Percentiles rank a stretch among this genome's conserved stretches.
phyloP scores from a whole-genome alignment of 75 land plant genomes.

The Ceratopteris richardii region DNA sequence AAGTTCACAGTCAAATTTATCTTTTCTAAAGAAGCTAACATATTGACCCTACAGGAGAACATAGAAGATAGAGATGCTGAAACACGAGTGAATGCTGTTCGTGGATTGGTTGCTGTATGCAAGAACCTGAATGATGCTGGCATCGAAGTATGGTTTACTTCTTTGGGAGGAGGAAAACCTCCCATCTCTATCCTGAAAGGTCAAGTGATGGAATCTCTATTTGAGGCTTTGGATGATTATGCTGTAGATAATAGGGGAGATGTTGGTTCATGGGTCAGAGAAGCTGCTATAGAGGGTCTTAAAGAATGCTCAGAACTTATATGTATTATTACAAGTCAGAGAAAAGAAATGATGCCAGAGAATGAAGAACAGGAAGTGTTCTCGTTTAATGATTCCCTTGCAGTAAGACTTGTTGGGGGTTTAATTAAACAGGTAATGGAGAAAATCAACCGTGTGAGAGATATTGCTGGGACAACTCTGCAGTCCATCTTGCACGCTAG shows the following conservation, averaged over 20 bases:
- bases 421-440: slow-evolving; percentile 87
- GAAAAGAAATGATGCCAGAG: not conserved
- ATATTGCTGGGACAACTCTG: slow-evolving; percentile 68
- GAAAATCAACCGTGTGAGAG: slow-evolving; percentile 89
- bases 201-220: slow-evolving; percentile 58
- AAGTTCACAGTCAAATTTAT: no score
- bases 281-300: slow-evolving; percentile 86
- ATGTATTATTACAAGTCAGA: slow-evolving; percentile 22
- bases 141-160: slow-evolving; percentile 2
- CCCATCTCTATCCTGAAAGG: slow-evolving; percentile 41
- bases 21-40: no score
- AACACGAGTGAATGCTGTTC: slow-evolving; percentile 93
- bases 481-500: slow-evolving; percentile 53
- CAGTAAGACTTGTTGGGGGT: slow-evolving; percentile 54
- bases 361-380: not conserved
- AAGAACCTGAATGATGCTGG: slow-evolving; percentile 44
- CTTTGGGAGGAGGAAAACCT: slow-evolving; percentile 14
- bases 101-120: slow-evolving; percentile 65
- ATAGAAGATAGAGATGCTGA: slow-evolving; percentile 92
- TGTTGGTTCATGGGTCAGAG: slow-evolving; percentile 99
- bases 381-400: slow-evolving; percentile 41
- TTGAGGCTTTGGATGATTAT: slow-evolving; percentile 90
- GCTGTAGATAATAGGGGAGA: slow-evolving; percentile 97
- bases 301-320: slow-evolving; percentile 71
- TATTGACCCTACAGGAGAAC: slow-evolving; percentile 69